Percentiles rank a stretch among this genome's conserved stretches.
Conservation (phyloP, 345 rosid species). For the Lepidium aucheri region DNA sequence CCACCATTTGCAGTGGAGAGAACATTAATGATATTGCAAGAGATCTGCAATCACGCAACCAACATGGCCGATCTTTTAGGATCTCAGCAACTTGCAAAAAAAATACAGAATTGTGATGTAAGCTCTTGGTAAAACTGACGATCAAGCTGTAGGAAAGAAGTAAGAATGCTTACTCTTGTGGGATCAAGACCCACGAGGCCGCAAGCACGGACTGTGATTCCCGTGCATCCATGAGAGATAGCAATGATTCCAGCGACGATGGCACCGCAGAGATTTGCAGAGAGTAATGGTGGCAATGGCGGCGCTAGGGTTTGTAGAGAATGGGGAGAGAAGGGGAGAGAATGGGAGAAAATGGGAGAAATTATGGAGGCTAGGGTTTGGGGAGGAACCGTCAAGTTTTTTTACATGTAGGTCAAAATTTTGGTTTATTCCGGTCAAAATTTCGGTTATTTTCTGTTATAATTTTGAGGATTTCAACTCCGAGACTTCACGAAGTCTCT, state of each 20-base stretch:
- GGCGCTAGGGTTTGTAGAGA: too few species aligned
- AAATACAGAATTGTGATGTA: neutral
- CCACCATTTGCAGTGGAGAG: constrained; percentile 91
- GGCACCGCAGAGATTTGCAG: too few species aligned
- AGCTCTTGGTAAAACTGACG: neutral
- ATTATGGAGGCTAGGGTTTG: too few species aligned
- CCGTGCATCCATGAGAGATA: constrained; percentile 97
- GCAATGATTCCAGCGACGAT: constrained; percentile 99
- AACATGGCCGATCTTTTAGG: constrained; percentile 88
- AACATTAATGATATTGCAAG: constrained; percentile 76
- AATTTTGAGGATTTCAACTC: too few species aligned
- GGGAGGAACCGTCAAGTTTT: too few species aligned
- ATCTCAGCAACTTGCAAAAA: constrained; percentile 79
- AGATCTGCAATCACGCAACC: constrained; percentile 93
- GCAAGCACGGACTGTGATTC: constrained; percentile 98
- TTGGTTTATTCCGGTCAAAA: too few species aligned
- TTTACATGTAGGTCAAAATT: too few species aligned
- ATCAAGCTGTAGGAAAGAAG: neutral
- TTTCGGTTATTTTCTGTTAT: too few species aligned
- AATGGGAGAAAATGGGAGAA: too few species aligned
- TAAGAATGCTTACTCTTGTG: constrained; percentile 57
- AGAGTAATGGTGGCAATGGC: too few species aligned
- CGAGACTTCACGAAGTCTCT: too few species aligned
- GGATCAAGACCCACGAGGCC: constrained; percentile 99
- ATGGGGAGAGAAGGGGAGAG: too few species aligned